Percentiles rank a stretch among this genome's conserved stretches.
Conservation (phyloP, 2,329 filamentous ascomycete species). For the Sporothrix euskadiensis region DNA sequence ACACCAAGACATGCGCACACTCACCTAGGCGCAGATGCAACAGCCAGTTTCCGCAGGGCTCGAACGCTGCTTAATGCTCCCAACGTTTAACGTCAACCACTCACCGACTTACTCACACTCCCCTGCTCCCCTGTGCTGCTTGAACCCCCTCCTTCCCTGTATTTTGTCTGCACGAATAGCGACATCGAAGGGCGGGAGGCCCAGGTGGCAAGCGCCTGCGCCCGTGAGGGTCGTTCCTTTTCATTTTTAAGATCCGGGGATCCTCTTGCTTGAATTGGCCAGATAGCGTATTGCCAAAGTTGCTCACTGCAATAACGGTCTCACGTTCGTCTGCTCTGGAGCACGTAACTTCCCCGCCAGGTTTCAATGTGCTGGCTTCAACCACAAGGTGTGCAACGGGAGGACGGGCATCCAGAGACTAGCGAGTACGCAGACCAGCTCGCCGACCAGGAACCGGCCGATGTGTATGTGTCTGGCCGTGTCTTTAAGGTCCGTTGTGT, state of each 20-base stretch:
- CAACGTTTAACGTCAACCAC: not conserved
- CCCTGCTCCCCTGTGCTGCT: not conserved
- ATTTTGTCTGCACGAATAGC: not conserved
- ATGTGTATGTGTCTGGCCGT: not conserved
- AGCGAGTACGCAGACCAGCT: constrained; percentile 26
- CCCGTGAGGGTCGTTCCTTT: constrained; percentile 18
- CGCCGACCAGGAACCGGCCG: not conserved
- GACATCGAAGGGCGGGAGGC: not conserved
- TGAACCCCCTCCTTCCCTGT: not conserved
- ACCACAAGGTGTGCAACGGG: constrained; percentile 30
- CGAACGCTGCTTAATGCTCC: not conserved
- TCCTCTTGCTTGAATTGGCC: constrained; percentile 28
- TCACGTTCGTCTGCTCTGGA: constrained; percentile 32
- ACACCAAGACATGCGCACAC: constrained; percentile 6
- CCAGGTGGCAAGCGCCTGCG: constrained; percentile 5
- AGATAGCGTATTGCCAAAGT: constrained; percentile 30
- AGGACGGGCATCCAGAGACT: constrained; percentile 5
- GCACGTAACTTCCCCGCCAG: constrained; percentile 35
- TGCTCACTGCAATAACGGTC: constrained; percentile 30
- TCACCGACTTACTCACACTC: constrained; percentile 11
- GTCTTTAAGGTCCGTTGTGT: not conserved
- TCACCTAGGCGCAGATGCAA: not conserved
- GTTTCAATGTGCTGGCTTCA: constrained; percentile 32
- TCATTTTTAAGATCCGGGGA: constrained; percentile 28
- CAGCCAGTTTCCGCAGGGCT: not conserved